Evolutionary conservation across 176 grass and related monocot genomes (phyloP), one percentile per base, ranked within the genome.

Genomic region (Juncus inflexus): DNA sequence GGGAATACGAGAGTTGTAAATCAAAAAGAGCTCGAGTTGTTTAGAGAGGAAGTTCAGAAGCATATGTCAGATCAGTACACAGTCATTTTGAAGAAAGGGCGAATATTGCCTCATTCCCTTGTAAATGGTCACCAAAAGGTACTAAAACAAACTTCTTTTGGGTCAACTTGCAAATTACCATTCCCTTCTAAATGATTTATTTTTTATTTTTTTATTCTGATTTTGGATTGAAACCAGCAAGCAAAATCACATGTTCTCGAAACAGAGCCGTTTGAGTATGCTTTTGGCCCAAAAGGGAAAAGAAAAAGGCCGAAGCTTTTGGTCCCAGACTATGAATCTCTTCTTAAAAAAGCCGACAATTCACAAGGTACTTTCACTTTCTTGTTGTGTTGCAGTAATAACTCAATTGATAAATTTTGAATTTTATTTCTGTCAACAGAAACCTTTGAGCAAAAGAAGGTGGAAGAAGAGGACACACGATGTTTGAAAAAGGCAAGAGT

Each of bases 221-320:
- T 47, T 47, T 45, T 47, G 43, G 9, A 47, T 6, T 47, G 76
- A 37, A 69, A 85, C 56, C 80, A 97, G 92, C 84, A 91, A 83
- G 84, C 87, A 3, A 91, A 77, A 55, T 76, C 92, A 6, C 92
- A 91, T 82, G 77, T 97, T 73, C 87, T 97, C 79, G 85, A 97
- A n/a, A 74, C 73, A 11, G 71, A 97, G 57, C 79, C 87, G 56
- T 97, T 97, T 86, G 72, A 80, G 16, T 79, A 91, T 89, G 87
- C 82, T 55, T 96, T 96, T 79, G 92, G 92, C 51, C 92, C 92
- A 12, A 96, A 96, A 72, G 84, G 81, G 5, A 96, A 88, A 69
- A 80, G 91, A 74, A 96, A 90, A 66, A 76, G 81, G 7, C 87
- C 91, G 9, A 96, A 79, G 69, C 76, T 86, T 58, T 67, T 65